A percentile compares a stretch with the other conserved stretches of the same genome.
These are phyloP conservation scores for Fonsecaea monophora DNA, from an alignment of 2,329 filamentous ascomycete species.

Conservation along the genomic window DNA sequence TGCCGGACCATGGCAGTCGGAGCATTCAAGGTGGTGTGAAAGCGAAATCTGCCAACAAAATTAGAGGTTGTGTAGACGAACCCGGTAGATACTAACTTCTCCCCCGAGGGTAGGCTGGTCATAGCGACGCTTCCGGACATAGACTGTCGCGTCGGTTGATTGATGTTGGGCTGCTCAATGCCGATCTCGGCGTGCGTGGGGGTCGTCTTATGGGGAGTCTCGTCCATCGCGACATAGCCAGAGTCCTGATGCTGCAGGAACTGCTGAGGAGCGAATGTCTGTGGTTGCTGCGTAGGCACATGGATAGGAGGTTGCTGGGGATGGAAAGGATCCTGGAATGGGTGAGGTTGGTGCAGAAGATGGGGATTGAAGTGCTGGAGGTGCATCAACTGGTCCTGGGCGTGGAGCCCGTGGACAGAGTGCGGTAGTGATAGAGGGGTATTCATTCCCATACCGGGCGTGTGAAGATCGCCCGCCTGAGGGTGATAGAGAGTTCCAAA, in stretches of 20 bases:
- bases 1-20: conserved; percentile 96
- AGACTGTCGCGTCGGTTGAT: conserved; percentile 45
- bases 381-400: conserved; percentile 65
- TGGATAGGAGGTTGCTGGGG: conserved; percentile 34
- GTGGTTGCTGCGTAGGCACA: conserved; percentile 58
- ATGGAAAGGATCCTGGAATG: conserved; percentile 35
- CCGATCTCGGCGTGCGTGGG: conserved; percentile 36
- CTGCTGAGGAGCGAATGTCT: conserved; percentile 50
- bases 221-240: conserved; percentile 79
- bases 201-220: conserved; percentile 62
- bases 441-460: conserved; percentile 74
- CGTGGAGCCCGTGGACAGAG: conserved; percentile 67
- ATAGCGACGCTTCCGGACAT: conserved; percentile 42
- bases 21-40: conserved; percentile 86
- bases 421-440: conserved; percentile 83
- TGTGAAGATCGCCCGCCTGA: conserved; percentile 86
- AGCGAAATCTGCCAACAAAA: conserved; percentile 72
- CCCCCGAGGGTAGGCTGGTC: conserved; percentile 48
- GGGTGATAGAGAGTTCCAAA: conserved; percentile 81
- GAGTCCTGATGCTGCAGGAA: conserved; percentile 79
- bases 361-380: conserved; percentile 71
- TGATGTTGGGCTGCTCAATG: conserved; percentile 23
- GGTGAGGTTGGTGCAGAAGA: conserved; percentile 45
- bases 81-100: conserved; percentile 57
- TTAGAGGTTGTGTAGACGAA: conserved; percentile 27